Conservation (phyloP, 2,329 filamentous ascomycete species). For the Teratosphaeria nubilosa region DNA sequence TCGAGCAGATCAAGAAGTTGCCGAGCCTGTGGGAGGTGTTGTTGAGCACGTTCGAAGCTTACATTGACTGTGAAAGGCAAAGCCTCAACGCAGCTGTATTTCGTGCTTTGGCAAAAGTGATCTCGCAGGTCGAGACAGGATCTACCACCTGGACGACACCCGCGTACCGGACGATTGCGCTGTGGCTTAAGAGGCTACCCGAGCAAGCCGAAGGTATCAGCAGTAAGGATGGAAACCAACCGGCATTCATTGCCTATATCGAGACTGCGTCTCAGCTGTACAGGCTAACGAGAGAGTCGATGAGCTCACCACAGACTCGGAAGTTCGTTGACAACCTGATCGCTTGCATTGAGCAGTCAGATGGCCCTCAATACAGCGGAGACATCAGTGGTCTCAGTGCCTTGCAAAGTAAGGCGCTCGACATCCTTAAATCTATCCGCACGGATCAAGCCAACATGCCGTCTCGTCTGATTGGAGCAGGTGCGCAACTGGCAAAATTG, state of each 20-base stretch:
- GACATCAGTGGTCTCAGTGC: conserved; percentile 66
- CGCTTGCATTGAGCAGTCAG: conserved; percentile 60
- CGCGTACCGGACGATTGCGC: conserved; percentile 16
- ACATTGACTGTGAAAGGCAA: conserved; percentile 31
- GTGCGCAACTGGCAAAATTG: conserved; percentile 61
- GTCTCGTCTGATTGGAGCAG: conserved; percentile 56
- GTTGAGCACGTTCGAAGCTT: conserved; percentile 54
- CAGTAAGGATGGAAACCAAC: conserved; percentile 50
- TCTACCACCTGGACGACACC: conserved; percentile 17
- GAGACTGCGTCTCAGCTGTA: conserved; percentile 68
- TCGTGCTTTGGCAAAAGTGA: conserved; percentile 28
- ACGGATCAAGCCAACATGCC: conserved; percentile 56
- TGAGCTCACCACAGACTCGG: conserved; percentile 53
- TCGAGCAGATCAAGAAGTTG: conserved; percentile 58
- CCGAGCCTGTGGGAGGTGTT: conserved; percentile 66
- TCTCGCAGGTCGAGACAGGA: conserved; percentile 22
- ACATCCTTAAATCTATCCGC: conserved; percentile 56
- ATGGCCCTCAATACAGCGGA: conserved; percentile 55
- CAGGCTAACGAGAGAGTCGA: conserved; percentile 54
- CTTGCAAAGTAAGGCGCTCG: conserved; percentile 60
- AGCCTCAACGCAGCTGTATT: conserved; percentile 34
- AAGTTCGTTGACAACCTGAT: conserved; percentile 63
- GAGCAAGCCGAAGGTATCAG: conserved; percentile 6
- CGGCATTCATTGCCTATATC: conserved; percentile 77
- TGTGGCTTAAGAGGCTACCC: conserved; percentile 24